phyloP scores from a whole-genome alignment of 768 basidiomycete species.

The Leccinum longicurvipes region DNA sequence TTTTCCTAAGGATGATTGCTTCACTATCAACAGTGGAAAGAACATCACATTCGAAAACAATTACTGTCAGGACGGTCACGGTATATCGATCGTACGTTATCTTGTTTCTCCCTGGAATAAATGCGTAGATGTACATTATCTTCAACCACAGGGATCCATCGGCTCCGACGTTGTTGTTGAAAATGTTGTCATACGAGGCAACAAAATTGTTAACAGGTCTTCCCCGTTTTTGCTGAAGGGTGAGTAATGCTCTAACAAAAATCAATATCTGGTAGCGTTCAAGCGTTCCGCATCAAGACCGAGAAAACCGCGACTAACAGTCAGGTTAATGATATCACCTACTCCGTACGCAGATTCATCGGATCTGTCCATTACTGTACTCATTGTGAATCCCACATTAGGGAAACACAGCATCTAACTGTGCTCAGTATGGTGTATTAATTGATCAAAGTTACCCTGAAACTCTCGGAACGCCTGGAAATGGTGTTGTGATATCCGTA shows the following conservation, averaged over 20 bases:
- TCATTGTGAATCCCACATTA: constrained; percentile 16
- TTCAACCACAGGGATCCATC: constrained; percentile 49
- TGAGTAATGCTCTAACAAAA: not conserved
- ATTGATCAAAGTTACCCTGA: constrained; percentile 64
- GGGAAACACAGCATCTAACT: constrained; percentile 52
- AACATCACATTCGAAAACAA: constrained; percentile 51
- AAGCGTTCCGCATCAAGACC: constrained; percentile 64
- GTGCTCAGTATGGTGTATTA: constrained; percentile 50
- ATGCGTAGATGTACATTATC: not conserved
- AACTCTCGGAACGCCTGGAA: constrained; percentile 51
- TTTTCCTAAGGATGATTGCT: constrained; percentile 55
- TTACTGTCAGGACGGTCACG: constrained; percentile 57
- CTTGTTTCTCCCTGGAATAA: not conserved
- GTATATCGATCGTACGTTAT: constrained; percentile 48
- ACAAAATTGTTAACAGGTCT: constrained; percentile 56
- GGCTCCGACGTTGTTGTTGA: constrained; percentile 43
- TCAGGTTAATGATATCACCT: constrained; percentile 48
- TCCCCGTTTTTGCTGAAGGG: not conserved
- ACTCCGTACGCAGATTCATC: constrained; percentile 34
- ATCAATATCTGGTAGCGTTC: constrained; percentile 33
- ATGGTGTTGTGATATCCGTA: constrained; percentile 56
- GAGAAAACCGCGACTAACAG: constrained; percentile 42
- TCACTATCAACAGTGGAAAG: constrained; percentile 47
- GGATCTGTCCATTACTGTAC: not conserved
- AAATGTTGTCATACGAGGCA: constrained; percentile 45